Evolutionary conservation across 1,139 yeast species (phyloP).

Genomic region (Suhomyces choctaworum): DNA sequence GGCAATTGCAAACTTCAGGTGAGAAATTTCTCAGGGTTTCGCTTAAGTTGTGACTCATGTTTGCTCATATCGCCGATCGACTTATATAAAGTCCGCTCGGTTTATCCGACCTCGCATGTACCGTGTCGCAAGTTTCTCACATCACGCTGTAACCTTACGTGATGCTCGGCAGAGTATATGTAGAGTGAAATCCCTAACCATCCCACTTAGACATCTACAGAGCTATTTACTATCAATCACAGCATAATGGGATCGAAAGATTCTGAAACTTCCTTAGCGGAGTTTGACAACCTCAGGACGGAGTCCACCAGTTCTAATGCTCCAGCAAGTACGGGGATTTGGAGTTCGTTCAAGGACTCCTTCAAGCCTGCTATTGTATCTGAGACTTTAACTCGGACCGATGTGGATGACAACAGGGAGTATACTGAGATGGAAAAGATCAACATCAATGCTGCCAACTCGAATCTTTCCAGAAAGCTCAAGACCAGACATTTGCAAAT

Average conservation of each 20-base stretch:
- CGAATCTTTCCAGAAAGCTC: constrained; percentile 38
- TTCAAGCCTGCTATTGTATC: constrained; percentile 34
- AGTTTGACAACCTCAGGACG: constrained; percentile 15
- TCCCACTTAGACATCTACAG: background rate
- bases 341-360: constrained; percentile 34
- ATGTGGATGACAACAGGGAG: constrained; percentile 19
- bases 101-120: constrained; percentile 3
- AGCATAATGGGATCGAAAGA: constrained; percentile 1
- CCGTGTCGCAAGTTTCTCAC: no score
- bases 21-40: constrained; percentile 1
- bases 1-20: background rate
- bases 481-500: constrained; percentile 56
- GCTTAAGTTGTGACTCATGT: constrained; percentile 9
- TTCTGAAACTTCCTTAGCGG: constrained; percentile 11
- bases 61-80: constrained; percentile 8
- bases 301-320: constrained; percentile 10
- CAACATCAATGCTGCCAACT: constrained; percentile 38
- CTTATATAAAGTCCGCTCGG: constrained; percentile 6
- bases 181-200: constrained; percentile 5
- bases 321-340: constrained; percentile 15
- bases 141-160: background rate
- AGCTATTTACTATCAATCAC: background rate
- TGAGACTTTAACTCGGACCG: constrained; percentile 21
- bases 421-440: constrained; percentile 39
- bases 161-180: constrained; percentile 9